These are phyloP conservation scores for Cymodocea nodosa DNA, from an alignment of 116 monocot species.

Conservation along the genomic window DNA sequence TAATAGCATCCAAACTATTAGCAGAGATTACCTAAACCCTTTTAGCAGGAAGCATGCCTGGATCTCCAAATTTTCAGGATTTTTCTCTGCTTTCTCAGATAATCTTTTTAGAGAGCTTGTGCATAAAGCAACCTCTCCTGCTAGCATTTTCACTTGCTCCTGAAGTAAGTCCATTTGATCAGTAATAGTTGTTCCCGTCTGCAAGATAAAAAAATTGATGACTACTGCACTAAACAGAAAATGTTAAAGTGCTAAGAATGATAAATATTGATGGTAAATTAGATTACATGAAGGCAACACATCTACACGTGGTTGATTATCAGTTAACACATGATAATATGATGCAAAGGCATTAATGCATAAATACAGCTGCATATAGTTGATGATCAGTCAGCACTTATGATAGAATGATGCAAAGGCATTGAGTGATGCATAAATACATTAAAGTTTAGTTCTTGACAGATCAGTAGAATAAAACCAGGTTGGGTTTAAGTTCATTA, in stretches of 20 bases:
- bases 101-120: slow-evolving; percentile 89
- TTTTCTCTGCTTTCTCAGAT: slow-evolving; percentile 55
- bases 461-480: too few relatives aligned
- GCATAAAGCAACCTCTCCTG: slow-evolving; percentile 84
- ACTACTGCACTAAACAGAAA: neutral
- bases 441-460: too few relatives aligned
- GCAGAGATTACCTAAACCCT: neutral
- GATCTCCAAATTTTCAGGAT: slow-evolving; percentile 66
- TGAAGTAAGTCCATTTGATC: slow-evolving; percentile 95
- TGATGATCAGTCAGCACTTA: too few relatives aligned
- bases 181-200: slow-evolving; percentile 81
- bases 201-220: slow-evolving; percentile 1
- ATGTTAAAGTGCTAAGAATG: too few relatives aligned
- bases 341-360: too few relatives aligned
- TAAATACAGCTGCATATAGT: too few relatives aligned
- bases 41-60: slow-evolving; percentile 34
- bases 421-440: too few relatives aligned
- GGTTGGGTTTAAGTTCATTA: too few relatives aligned
- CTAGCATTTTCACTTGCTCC: slow-evolving; percentile 88
- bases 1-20: neutral
- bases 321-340: too few relatives aligned
- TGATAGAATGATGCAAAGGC: too few relatives aligned
- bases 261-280: neutral
- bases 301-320: too few relatives aligned
- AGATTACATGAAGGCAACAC: too few relatives aligned